Evolutionary conservation across 2,329 filamentous ascomycete genomes (phyloP).

Genomic region (Gaeumannomyces tritici): DNA sequence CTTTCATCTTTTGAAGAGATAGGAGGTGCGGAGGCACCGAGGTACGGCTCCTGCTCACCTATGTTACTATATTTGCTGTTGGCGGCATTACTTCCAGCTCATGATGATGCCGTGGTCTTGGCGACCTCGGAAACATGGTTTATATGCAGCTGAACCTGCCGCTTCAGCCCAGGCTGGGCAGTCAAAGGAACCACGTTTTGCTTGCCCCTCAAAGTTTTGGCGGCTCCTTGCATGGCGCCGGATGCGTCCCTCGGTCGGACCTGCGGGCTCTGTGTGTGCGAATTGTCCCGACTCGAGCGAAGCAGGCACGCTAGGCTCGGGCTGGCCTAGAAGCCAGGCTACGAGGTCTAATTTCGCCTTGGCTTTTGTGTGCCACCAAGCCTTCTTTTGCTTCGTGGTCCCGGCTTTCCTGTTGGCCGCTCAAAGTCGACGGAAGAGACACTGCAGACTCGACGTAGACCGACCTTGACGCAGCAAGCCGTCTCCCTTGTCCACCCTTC

Average conservation of each 20-base stretch:
- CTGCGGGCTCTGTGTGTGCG: background rate
- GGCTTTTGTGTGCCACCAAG: no score
- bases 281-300: no score
- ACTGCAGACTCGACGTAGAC: background rate
- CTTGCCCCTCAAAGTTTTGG: background rate
- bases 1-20: background rate
- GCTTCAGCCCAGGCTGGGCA: no score
- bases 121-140: background rate
- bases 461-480: background rate
- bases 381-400: no score
- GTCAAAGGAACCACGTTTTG: background rate
- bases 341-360: no score
- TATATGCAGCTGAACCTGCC: background rate
- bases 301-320: background rate
- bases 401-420: no score
- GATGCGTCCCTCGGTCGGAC: background rate
- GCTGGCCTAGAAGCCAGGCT: background rate
- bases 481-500: background rate
- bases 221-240: background rate
- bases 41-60: no score
- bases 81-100: background rate
- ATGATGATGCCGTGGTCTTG: background rate
- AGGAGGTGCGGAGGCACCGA: no score
- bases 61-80: background rate
- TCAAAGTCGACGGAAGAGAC: background rate